Conservation (phyloP, 176 grass and related monocot genomes). For the Elymus sibiricus region DNA sequence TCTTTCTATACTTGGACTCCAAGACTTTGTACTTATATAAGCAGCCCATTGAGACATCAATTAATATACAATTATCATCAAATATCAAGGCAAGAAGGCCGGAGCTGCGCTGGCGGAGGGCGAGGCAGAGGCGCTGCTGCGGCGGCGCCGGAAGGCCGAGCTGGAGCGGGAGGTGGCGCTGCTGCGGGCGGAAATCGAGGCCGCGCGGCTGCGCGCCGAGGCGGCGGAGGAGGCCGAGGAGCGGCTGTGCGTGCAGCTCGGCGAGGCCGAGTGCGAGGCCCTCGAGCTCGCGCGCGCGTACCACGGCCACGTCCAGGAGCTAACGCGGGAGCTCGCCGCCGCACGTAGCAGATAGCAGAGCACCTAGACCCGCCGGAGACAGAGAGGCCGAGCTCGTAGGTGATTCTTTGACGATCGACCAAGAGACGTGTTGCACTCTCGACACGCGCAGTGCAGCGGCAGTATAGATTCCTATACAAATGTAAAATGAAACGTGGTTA, state of each 20-base stretch:
- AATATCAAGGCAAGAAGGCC: neutral
- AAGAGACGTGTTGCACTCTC: too few relatives aligned
- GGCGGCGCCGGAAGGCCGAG: conserved; percentile 59
- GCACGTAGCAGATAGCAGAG: neutral
- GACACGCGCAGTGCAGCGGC: too few relatives aligned
- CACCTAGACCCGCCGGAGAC: too few relatives aligned
- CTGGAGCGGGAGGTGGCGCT: conserved; percentile 64
- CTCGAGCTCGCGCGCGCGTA: conserved; percentile 39
- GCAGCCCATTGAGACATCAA: too few relatives aligned
- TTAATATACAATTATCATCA: too few relatives aligned
- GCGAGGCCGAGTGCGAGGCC: conserved; percentile 72
- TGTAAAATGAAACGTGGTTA: too few relatives aligned
- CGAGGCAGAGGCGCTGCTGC: conserved; percentile 37
- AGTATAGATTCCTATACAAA: too few relatives aligned
- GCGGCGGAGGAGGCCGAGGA: conserved; percentile 73
- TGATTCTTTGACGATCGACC: too few relatives aligned
- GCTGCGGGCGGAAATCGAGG: conserved; percentile 43
- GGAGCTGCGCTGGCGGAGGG: neutral
- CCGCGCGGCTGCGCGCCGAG: conserved; percentile 40
- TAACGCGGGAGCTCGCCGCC: conserved; percentile 46
- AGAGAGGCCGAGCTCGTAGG: too few relatives aligned
- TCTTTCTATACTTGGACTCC: too few relatives aligned
- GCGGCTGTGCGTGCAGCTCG: conserved; percentile 70
- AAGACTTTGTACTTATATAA: too few relatives aligned
- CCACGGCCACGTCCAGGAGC: conserved; percentile 30